Conservation (phyloP, 1,284 basidiomycete genomes). For the Porogramme epimiltina region DNA sequence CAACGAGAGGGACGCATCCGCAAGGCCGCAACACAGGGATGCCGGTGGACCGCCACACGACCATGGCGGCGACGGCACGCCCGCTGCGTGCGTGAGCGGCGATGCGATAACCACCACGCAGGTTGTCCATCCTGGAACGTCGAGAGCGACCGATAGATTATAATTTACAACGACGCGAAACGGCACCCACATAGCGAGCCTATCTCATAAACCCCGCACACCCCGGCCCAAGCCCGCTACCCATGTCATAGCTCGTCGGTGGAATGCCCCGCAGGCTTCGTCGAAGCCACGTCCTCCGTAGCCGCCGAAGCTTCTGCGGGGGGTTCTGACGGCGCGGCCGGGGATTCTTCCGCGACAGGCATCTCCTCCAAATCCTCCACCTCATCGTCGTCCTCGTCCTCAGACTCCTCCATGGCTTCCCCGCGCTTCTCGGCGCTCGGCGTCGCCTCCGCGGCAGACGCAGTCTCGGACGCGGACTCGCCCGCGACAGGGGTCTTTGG, state of each 20-base stretch:
- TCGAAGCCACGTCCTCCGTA: conserved; percentile 3
- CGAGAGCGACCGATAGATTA: neutral
- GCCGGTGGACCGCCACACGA: no score
- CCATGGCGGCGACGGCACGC: no score
- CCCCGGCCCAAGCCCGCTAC: neutral
- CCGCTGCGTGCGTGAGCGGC: no score
- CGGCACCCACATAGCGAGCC: conserved; percentile 13
- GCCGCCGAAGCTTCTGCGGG: neutral
- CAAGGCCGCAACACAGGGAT: no score
- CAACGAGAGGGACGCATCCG: no score
- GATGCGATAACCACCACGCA: neutral
- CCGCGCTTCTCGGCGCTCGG: conserved; percentile 1
- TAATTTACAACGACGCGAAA: conserved; percentile 12
- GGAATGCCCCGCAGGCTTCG: conserved; percentile 10
- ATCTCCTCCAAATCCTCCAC: no score
- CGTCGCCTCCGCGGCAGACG: conserved; percentile 5
- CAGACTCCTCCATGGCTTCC: no score
- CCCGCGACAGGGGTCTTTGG: conserved; percentile 27
- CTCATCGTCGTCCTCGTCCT: no score
- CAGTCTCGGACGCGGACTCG: conserved; percentile 12
- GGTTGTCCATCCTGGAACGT: conserved; percentile 1
- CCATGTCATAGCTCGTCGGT: conserved; percentile 16
- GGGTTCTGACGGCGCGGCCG: neutral
- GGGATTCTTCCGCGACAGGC: neutral
- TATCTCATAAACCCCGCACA: neutral